Percentiles rank a stretch among this genome's conserved stretches.
phyloP scores from a whole-genome alignment of 2,329 filamentous ascomycete species.

The Aspergillus ibericus region DNA sequence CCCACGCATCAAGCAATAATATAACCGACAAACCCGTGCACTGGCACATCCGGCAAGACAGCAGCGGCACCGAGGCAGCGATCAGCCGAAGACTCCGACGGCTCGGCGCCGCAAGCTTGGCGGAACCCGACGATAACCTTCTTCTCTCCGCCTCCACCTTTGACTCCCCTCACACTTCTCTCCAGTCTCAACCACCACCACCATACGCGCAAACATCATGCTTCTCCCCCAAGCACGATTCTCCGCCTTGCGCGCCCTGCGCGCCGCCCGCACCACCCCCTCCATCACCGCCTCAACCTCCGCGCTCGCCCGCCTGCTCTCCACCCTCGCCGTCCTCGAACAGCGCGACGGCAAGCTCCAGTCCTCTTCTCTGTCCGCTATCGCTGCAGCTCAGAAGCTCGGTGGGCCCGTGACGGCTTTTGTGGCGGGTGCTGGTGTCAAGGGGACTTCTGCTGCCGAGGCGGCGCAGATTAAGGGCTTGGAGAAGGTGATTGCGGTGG shows the following conservation, averaged over 20 bases:
- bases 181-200: not conserved
- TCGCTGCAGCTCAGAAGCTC: slow-evolving; percentile 82
- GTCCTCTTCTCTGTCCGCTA: slow-evolving; percentile 74
- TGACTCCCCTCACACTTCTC: not conserved
- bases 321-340: slow-evolving; percentile 87
- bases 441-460: slow-evolving; percentile 70
- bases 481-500: slow-evolving; percentile 85
- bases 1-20: too few relatives aligned
- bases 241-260: slow-evolving; percentile 44
- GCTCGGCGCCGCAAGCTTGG: not conserved
- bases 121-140: slow-evolving; percentile 7
- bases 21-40: too few relatives aligned
- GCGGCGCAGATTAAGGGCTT: slow-evolving; percentile 86
- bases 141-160: slow-evolving; percentile 13
- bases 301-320: slow-evolving; percentile 69
- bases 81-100: slow-evolving; percentile 3
- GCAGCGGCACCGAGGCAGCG: slow-evolving; percentile 6
- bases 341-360: slow-evolving; percentile 88
- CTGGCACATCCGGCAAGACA: too few relatives aligned
- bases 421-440: slow-evolving; percentile 76
- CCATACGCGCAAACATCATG: slow-evolving; percentile 20
- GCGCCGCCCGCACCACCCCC: slow-evolving; percentile 42
- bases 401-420: slow-evolving; percentile 85
- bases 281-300: slow-evolving; percentile 50
- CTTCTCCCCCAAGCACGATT: slow-evolving; percentile 36